phyloP scores from a whole-genome alignment of 208 protist species.

The Wallacemonas collosoma region DNA sequence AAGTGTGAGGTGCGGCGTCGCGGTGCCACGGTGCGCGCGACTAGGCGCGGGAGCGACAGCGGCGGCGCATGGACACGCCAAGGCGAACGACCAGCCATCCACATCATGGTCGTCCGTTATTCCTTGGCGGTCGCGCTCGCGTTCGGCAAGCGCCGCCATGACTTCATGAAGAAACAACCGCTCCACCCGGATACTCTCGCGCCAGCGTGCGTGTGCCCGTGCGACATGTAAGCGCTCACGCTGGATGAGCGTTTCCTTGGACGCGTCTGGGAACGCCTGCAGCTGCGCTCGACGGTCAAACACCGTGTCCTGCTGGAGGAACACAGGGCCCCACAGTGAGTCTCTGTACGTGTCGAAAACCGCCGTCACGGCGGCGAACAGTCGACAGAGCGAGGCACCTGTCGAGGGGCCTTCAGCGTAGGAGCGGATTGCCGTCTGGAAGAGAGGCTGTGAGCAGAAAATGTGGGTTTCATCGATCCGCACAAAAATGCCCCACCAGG shows the following conservation, averaged over 20 bases:
- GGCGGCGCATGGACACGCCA: slow-evolving; percentile 20
- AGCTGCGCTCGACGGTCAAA: slow-evolving; percentile 17
- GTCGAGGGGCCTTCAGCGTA: slow-evolving; percentile 16
- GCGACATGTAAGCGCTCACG: slow-evolving; percentile 17
- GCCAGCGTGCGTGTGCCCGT: slow-evolving; percentile 40
- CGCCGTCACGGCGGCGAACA: slow-evolving; percentile 32
- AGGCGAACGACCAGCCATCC: slow-evolving; percentile 22
- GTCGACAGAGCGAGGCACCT: neutral
- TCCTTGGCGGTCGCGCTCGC: neutral
- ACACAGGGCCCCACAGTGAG: slow-evolving; percentile 33
- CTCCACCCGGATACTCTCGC: slow-evolving; percentile 69
- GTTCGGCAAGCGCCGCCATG: neutral
- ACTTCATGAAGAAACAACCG: slow-evolving; percentile 30
- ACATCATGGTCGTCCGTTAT: neutral
- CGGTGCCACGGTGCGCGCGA: neutral
- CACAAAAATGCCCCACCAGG: slow-evolving; percentile 19
- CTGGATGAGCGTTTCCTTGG: slow-evolving; percentile 10
- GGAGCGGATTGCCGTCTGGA: slow-evolving; percentile 29
- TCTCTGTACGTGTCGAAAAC: slow-evolving; percentile 35
- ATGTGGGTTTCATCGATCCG: slow-evolving; percentile 5
- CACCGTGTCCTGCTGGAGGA: slow-evolving; percentile 12
- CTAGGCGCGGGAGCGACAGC: neutral
- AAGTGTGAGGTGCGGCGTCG: neutral
- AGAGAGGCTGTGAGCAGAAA: slow-evolving; percentile 18
- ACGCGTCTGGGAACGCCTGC: neutral